Conservation (phyloP, 2,329 filamentous ascomycete species). For the Neocatenulostroma microsporum region DNA sequence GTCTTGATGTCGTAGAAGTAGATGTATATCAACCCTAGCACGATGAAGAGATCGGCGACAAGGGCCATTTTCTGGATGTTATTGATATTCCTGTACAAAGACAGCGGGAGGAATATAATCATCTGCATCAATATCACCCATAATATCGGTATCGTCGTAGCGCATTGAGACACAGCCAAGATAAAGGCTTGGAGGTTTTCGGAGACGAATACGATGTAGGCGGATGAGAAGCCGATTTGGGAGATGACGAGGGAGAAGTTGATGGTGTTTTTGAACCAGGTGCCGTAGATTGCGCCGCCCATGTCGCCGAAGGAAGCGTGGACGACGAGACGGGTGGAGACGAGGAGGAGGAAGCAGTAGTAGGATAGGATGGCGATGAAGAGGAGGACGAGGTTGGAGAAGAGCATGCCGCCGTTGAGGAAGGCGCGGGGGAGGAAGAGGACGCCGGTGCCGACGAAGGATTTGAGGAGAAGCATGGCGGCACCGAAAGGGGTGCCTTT, state of each 20-base stretch:
- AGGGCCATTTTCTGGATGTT: slow-evolving; percentile 94
- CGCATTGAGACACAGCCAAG: slow-evolving; percentile 80
- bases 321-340: slow-evolving; percentile 74
- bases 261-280: slow-evolving; percentile 81
- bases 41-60: slow-evolving; percentile 87
- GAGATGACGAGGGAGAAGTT: slow-evolving; percentile 88
- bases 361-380: slow-evolving; percentile 81
- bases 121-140: slow-evolving; percentile 92
- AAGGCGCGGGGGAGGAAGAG: slow-evolving; percentile 89
- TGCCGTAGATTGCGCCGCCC: slow-evolving; percentile 83
- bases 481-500: slow-evolving; percentile 74
- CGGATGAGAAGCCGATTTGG: slow-evolving; percentile 88
- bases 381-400: slow-evolving; percentile 86
- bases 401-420: slow-evolving; percentile 93
- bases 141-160: slow-evolving; percentile 75
- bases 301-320: slow-evolving; percentile 98
- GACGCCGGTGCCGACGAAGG: slow-evolving; percentile 94
- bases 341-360: slow-evolving; percentile 93
- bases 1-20: slow-evolving; percentile 94
- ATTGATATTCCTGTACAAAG: slow-evolving; percentile 89
- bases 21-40: slow-evolving; percentile 83
- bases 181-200: slow-evolving; percentile 95
- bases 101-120: slow-evolving; percentile 89
- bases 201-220: slow-evolving; percentile 94
- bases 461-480: slow-evolving; percentile 82